Base-by-base conservation (phyloP, 805 yeast genomes). In the Lachancea dasiensis region DNA sequence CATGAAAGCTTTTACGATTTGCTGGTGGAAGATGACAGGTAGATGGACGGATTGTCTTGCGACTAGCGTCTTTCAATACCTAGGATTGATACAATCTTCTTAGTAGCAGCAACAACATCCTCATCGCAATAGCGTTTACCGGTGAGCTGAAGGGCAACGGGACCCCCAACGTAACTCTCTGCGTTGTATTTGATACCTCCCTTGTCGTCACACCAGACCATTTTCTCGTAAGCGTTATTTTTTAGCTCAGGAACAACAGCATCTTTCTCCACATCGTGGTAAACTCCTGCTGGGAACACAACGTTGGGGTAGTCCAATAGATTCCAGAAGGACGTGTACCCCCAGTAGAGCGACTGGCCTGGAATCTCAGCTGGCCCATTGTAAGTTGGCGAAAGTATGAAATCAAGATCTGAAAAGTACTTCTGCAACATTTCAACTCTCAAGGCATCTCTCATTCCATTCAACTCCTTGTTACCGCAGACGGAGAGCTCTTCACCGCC, bases 271-370 rank as follows among this genome's bases (percentile, higher is more conserved):
- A 79, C 74, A 55, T 79, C 84, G 52, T 70, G 82, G 46, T 57
- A 64, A 46, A 78, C 60, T 7, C 83, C 77, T 4, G 85, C 71
- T 50, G 82, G 86, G 61, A 76, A 65, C 1, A 70, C 68, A 43
- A 79, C 73, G 27, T 79, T 74, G 28, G 94, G 87, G 52, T 75
- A 68, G 58, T 84, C 94, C 45, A 81, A 59, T 41, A 82, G 54
- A 61, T 83, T 83, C 74, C 77, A 84, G 45, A 81, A 68, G 2
- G 86, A 64, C 5, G 90, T 81, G 66, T 84, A 84, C 3, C 89
- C 82, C 89, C 92, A 84, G 60, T 81, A 81, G 56, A 72, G 74
- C 5, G 81, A 71, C 36, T 70, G 67, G 33, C 72, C 74, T 16
- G 81, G 75, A 38, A 69, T 70, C 30, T 86, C 85, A n/a, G 92